Evolutionary conservation across 1,284 basidiomycete genomes (phyloP).

Genomic region (Rhodotorula sp.): DNA sequence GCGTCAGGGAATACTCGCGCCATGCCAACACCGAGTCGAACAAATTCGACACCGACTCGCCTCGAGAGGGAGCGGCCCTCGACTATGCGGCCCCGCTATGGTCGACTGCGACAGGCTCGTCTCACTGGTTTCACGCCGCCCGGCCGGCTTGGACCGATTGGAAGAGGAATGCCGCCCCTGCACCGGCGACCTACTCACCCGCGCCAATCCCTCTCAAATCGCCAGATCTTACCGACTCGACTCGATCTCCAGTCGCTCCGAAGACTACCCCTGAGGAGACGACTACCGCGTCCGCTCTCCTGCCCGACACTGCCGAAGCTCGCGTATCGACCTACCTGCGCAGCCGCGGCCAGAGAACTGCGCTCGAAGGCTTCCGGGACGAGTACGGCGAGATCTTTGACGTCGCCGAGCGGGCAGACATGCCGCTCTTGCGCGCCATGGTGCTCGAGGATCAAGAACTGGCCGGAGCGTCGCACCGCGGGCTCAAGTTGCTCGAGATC

Average conservation of each 20-base stretch:
- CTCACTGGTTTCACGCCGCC: constrained; percentile 3
- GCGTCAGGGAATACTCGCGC: neutral
- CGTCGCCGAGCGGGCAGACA: neutral
- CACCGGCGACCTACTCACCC: neutral
- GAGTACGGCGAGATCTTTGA: constrained; percentile 15
- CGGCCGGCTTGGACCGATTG: constrained; percentile 7
- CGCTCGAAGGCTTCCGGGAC: constrained; percentile 2
- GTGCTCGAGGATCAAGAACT: constrained; percentile 18
- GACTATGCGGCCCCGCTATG: constrained; percentile 13
- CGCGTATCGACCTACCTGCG: constrained; percentile 13
- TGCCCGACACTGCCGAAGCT: neutral
- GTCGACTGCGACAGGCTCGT: neutral
- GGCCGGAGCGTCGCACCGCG: neutral
- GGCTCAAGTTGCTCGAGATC: neutral
- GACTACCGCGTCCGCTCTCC: too few relatives aligned
- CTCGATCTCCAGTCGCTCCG: neutral
- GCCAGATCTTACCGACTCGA: accelerated
- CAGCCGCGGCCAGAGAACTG: constrained; percentile 2
- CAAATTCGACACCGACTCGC: too few relatives aligned
- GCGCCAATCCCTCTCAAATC: neutral
- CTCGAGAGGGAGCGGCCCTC: neutral
- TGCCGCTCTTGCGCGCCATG: constrained; percentile 23
- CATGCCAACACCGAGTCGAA: constrained; percentile 1
- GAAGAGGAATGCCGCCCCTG: neutral
- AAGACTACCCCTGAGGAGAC: too few relatives aligned